phyloP scores from a whole-genome alignment of 495 filamentous ascomycete species.

The Choiromyces venosus region DNA sequence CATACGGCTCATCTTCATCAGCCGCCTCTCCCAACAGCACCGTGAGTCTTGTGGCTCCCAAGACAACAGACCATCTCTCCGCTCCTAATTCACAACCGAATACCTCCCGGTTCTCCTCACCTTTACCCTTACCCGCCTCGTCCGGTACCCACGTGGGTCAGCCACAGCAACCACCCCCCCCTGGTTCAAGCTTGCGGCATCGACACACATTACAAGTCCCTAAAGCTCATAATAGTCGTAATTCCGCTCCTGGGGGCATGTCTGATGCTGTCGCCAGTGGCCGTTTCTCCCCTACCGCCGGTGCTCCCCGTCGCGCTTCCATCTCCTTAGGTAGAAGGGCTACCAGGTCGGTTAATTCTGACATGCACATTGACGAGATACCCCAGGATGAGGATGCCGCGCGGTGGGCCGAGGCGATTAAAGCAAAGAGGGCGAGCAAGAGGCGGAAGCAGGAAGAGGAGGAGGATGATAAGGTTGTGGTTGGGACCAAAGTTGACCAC shows the following conservation, averaged over 20 bases:
- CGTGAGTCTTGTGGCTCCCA: slow-evolving; percentile 12
- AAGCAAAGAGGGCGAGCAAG: slow-evolving; percentile 80
- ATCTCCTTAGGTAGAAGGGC: slow-evolving; percentile 70
- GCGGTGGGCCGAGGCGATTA: slow-evolving; percentile 86
- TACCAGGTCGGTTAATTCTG: slow-evolving; percentile 79
- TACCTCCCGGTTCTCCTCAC: slow-evolving; percentile 29
- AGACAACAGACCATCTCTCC: slow-evolving; percentile 21
- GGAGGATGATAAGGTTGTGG: slow-evolving; percentile 79
- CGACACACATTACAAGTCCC: slow-evolving; percentile 90
- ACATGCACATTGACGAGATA: slow-evolving; percentile 74
- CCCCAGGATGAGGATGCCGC: slow-evolving; percentile 82
- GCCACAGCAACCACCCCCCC: slow-evolving; percentile 23
- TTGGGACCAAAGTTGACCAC: slow-evolving; percentile 98
- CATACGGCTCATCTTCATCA: slow-evolving; percentile 17
- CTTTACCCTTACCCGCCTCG: slow-evolving; percentile 15
- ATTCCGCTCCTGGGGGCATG: slow-evolving; percentile 54
- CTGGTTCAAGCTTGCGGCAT: slow-evolving; percentile 48
- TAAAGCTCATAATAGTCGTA: slow-evolving; percentile 49
- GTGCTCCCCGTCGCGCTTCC: slow-evolving; percentile 66
- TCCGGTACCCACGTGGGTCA: slow-evolving; percentile 19
- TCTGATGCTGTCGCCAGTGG: slow-evolving; percentile 63
- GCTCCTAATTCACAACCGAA: slow-evolving; percentile 21
- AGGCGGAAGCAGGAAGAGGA: slow-evolving; percentile 76
- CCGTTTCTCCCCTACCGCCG: slow-evolving; percentile 75
- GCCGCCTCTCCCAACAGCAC: slow-evolving; percentile 18